Base-by-base conservation (phyloP, 176 grass and related monocot genomes). In the Saccharum spontaneum region DNA sequence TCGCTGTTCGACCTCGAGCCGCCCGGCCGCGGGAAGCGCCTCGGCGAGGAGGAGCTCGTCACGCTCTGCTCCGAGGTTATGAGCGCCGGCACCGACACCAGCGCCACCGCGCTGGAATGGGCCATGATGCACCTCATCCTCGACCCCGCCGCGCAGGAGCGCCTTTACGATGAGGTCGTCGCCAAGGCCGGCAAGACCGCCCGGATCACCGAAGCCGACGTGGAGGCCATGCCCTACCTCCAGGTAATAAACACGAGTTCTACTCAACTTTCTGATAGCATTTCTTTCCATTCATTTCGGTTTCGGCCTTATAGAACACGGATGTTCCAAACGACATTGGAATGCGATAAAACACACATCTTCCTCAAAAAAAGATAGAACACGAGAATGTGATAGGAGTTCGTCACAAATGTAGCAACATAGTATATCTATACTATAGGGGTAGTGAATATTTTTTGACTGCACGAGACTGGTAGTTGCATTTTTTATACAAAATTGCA, bases 61-160 rank as follows among this genome's bases (percentile, higher is more conserved):
- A 94, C 97, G 69, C 92, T 99, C 63, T 99, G 97, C 88, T 99
- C 97, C 68, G 94, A 99, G 93, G 94, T 97, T 8, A 94, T 99
- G 94, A 99, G 94, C 68, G 97, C 97, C 46, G 97, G 97, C 60
- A 98, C 96, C 0, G 96, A 98, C 75, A 98, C 96, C 39, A 98
- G 96, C 78, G 91, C 94, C 43, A 99, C 91, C 34, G 86, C 90
- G 43, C 82, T 99, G 1, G 94, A 99, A 86, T 99, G 97, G 97
- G 81, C 85, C 69, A 92, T 99, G 97, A 82, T 99, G 84, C 97
- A 94, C 79, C 81, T 99, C 54, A 61, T 99, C 62, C 90, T 97
- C 18, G 91, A 97, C 75, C 90, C 86, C 1, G 85, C 81, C 10
- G 90, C 34, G 43, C 92, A 99, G 91, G 88, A 97, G 0, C 75